Percentiles rank a stretch among this genome's conserved stretches.
Evolutionary conservation across 148 eudicot species (phyloP).

Genomic region (Vaccinium myrtillus): DNA sequence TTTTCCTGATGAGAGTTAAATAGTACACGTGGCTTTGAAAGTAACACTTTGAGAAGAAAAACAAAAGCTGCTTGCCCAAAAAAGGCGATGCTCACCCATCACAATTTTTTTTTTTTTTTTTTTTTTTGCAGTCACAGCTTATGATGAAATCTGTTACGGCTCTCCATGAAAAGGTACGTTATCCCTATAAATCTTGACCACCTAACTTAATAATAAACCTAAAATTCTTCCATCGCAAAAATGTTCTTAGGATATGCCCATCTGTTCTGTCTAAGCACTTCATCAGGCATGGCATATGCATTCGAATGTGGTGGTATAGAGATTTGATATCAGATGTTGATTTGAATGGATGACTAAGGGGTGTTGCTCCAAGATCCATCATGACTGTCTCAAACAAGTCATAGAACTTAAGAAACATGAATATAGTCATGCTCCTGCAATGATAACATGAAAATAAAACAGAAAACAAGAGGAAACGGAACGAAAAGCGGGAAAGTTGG

Average conservation of each 20-base stretch:
- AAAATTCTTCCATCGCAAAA: not conserved
- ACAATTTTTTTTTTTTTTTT: not conserved
- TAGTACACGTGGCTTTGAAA: not conserved
- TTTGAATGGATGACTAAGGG: not conserved
- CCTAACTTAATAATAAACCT: not conserved
- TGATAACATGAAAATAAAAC: not conserved
- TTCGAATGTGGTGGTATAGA: not conserved
- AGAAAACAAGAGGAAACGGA: not conserved
- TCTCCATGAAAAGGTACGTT: conserved; percentile 23
- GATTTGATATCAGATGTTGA: not conserved
- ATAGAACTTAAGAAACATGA: not conserved
- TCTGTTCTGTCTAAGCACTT: not conserved
- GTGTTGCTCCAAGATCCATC: not conserved
- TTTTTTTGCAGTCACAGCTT: conserved; percentile 16
- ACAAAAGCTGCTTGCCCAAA: not conserved
- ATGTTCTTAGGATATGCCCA: not conserved
- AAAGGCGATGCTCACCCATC: conserved; percentile 12
- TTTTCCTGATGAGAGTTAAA: not conserved
- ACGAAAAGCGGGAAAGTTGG: not conserved
- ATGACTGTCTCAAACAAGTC: not conserved
- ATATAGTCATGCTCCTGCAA: too few species aligned
- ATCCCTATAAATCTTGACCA: not conserved
- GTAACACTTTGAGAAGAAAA: not conserved
- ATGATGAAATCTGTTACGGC: conserved; percentile 19
- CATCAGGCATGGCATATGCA: not conserved